phyloP scores from a whole-genome alignment of 371 early-diverging fungal species.

The Dinochytrium kinnereticum region DNA sequence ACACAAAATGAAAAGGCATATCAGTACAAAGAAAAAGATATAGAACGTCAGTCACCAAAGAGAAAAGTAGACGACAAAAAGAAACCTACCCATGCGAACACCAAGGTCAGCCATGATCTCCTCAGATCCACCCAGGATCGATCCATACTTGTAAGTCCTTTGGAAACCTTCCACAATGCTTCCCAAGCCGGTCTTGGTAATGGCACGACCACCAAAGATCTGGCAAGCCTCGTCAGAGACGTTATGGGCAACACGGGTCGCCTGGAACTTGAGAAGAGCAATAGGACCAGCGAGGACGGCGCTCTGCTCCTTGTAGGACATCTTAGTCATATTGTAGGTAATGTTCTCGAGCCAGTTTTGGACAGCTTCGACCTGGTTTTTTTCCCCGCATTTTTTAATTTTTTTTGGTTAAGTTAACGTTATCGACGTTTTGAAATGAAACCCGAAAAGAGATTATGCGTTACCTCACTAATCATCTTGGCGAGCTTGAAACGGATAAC shows the following conservation, averaged over 20 bases:
- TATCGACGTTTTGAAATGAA: too few relatives aligned
- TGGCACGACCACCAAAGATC: conserved; percentile 73
- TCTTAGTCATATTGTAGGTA: conserved; percentile 64
- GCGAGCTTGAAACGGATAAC: conserved; percentile 57
- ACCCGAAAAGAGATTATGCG: neutral
- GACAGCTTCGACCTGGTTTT: conserved; percentile 59
- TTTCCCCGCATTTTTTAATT: too few relatives aligned
- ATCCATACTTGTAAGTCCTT: conserved; percentile 19
- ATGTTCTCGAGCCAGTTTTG: conserved; percentile 68
- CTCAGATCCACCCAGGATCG: conserved; percentile 52
- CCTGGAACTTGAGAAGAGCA: conserved; percentile 63
- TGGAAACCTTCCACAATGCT: conserved; percentile 61
- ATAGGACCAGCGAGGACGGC: conserved; percentile 67
- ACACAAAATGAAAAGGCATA: too few relatives aligned
- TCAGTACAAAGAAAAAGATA: neutral
- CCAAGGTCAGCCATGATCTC: conserved; percentile 53
- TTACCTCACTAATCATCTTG: conserved; percentile 42
- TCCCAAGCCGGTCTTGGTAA: conserved; percentile 58
- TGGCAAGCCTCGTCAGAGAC: conserved; percentile 68
- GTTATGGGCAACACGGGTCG: conserved; percentile 63
- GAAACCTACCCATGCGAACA: conserved; percentile 24
- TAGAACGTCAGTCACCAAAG: neutral
- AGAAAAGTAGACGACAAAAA: neutral
- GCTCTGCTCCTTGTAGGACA: conserved; percentile 63
- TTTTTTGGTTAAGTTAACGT: too few relatives aligned